phyloP scores from a whole-genome alignment of 768 basidiomycete genomes.

The Phaeotremella fagi region DNA sequence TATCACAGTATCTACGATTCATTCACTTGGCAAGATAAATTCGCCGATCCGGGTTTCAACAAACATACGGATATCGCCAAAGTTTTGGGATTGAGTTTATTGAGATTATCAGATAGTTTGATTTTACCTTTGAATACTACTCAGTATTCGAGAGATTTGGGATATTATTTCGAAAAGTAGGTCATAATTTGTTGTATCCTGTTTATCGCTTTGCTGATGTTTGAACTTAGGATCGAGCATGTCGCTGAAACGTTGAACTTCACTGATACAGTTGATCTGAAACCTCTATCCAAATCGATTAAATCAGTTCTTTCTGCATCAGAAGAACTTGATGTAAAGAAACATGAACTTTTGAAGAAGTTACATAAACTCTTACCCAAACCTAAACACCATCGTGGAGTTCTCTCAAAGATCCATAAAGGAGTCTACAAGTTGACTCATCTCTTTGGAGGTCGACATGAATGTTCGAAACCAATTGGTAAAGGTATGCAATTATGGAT shows the following conservation, averaged over 20 bases:
- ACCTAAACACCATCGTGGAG: slow-evolving; percentile 3
- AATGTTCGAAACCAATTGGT: background rate
- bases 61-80: slow-evolving; percentile 67
- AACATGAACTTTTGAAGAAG: slow-evolving; percentile 23
- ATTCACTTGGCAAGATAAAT: slow-evolving; percentile 63
- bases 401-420: background rate
- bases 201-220: background rate
- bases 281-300: slow-evolving; percentile 42
- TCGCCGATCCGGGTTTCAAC: slow-evolving; percentile 70
- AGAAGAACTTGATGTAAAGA: slow-evolving; percentile 40
- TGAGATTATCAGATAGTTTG: slow-evolving; percentile 58
- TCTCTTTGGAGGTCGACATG: background rate
- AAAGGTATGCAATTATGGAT: no score
- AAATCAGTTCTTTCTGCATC: slow-evolving; percentile 42
- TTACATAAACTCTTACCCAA: slow-evolving; percentile 36
- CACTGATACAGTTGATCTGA: slow-evolving; percentile 34
- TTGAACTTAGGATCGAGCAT: slow-evolving; percentile 54
- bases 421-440: no score
- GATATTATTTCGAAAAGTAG: slow-evolving; percentile 56
- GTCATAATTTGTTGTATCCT: slow-evolving; percentile 23
- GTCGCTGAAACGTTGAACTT: slow-evolving; percentile 45
- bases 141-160: slow-evolving; percentile 60
- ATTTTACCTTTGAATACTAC: slow-evolving; percentile 66
- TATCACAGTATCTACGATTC: slow-evolving; percentile 73
- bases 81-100: slow-evolving; percentile 57